Evolutionary conservation across 768 basidiomycete species (phyloP).

Genomic region (Butyriboletus loyo): DNA sequence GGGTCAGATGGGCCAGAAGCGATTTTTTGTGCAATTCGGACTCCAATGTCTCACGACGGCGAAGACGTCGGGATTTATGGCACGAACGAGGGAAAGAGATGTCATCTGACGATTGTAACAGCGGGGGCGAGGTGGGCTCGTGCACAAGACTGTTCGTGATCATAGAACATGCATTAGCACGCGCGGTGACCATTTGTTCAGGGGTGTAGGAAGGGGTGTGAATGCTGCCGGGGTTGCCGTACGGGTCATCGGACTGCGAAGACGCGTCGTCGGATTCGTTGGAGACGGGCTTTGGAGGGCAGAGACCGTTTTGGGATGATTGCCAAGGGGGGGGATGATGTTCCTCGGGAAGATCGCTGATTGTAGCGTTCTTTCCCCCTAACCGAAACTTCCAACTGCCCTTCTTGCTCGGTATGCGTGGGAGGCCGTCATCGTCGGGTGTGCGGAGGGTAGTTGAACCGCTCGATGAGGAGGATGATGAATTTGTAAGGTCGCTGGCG

Average conservation of each 20-base stretch:
- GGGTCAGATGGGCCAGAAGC: constrained; percentile 46
- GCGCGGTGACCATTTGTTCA: constrained; percentile 32
- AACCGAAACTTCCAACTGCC: constrained; percentile 61
- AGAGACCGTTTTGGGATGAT: constrained; percentile 21
- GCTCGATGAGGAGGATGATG: constrained; percentile 62
- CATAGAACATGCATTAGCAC: constrained; percentile 39
- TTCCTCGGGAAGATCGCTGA: constrained; percentile 28
- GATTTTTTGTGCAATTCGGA: constrained; percentile 48
- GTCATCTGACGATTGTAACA: constrained; percentile 37
- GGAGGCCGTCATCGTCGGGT: constrained; percentile 53
- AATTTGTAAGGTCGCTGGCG: constrained; percentile 39
- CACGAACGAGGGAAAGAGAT: constrained; percentile 56
- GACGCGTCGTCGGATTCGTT: constrained; percentile 35
- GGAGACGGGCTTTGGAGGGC: constrained; percentile 21
- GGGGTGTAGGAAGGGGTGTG: constrained; percentile 15
- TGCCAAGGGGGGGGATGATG: constrained; percentile 32
- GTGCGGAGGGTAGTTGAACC: constrained; percentile 53
- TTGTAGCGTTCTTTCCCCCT: constrained; percentile 34
- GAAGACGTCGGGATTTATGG: constrained; percentile 39
- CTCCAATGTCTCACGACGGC: constrained; percentile 39
- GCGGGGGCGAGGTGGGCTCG: constrained; percentile 44
- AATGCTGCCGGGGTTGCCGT: constrained; percentile 19
- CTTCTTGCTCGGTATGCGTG: constrained; percentile 37
- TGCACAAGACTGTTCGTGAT: constrained; percentile 47
- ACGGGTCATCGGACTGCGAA: constrained; percentile 38